A percentile compares a stretch with the other conserved stretches of the same genome.
These are phyloP conservation scores for Cucurbita ficifolia DNA, from an alignment of 306 rosid genomes.

Conservation along the genomic window DNA sequence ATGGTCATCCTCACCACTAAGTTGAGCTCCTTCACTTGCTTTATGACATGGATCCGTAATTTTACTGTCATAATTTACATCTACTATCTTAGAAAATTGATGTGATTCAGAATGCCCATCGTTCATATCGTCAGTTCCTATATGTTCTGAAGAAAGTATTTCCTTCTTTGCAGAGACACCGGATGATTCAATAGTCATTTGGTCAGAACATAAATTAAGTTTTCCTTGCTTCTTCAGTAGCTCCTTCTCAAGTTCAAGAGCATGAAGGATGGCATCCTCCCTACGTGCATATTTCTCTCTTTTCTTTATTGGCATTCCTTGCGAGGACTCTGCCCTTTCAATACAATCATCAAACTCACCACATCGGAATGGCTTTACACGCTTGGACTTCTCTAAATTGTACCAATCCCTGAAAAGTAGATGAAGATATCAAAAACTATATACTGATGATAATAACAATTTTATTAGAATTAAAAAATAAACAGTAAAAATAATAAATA, in stretches of 20 bases:
- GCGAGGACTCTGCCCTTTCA: constrained; percentile 79
- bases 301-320: constrained; percentile 83
- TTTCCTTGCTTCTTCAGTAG: constrained; percentile 45
- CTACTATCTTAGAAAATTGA: constrained; percentile 18
- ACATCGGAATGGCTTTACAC: constrained; percentile 82
- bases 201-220: constrained; percentile 30
- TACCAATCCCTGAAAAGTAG: constrained; percentile 73
- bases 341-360: constrained; percentile 95
- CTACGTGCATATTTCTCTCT: constrained; percentile 97
- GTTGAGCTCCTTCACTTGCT: constrained; percentile 29
- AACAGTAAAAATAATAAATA: too few relatives aligned
- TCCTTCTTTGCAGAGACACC: constrained; percentile 23
- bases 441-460: neutral
- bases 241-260: constrained; percentile 82
- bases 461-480: neutral
- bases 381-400: constrained; percentile 96
- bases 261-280: constrained; percentile 96
- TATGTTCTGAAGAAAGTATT: constrained; percentile 18
- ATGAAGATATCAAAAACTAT: constrained; percentile 5
- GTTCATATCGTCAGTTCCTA: constrained; percentile 22
- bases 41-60: constrained; percentile 16
- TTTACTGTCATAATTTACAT: constrained; percentile 20
- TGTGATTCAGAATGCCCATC: constrained; percentile 14
- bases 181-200: constrained; percentile 19
- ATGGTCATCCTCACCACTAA: constrained; percentile 34